A percentile compares a stretch with the other conserved stretches of the same genome.
phyloP scores from a whole-genome alignment of 2,329 filamentous ascomycete genomes.

The Phialemonium atrogriseum region DNA sequence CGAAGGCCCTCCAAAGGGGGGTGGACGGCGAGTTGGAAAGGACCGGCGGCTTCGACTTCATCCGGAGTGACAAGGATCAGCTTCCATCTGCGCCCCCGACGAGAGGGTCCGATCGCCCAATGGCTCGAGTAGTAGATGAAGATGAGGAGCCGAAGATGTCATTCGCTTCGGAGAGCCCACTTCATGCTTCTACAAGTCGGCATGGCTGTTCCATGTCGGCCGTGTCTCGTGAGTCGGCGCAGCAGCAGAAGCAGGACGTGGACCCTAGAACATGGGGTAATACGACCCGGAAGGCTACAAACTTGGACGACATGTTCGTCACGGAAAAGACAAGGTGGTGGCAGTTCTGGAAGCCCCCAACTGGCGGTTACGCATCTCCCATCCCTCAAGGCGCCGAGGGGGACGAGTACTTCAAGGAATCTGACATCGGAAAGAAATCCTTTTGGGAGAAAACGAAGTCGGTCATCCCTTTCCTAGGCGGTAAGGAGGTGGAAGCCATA shows the following conservation, averaged over 20 bases:
- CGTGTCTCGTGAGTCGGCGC: conserved; percentile 30
- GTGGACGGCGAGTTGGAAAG: conserved; percentile 45
- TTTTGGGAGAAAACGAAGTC: conserved; percentile 42
- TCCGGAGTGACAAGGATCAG: conserved; percentile 11
- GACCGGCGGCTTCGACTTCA: conserved; percentile 44
- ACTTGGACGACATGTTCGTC: conserved; percentile 40
- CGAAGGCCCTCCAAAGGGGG: conserved; percentile 37
- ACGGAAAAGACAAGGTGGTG: conserved; percentile 43
- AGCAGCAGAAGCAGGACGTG: conserved; percentile 13
- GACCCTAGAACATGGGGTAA: conserved; percentile 31
- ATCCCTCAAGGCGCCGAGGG: conserved; percentile 48
- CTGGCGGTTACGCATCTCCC: conserved; percentile 52
- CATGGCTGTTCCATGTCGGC: conserved; percentile 27
- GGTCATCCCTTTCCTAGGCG: conserved; percentile 39
- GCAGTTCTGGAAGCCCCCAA: conserved; percentile 57
- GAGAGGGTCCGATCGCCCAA: conserved; percentile 19
- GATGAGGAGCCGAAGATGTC: conserved; percentile 26
- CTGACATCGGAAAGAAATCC: conserved; percentile 34
- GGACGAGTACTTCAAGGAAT: conserved; percentile 28
- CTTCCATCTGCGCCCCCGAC: conserved; percentile 13
- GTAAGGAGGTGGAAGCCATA: conserved; percentile 29
- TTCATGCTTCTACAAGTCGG: conserved; percentile 13
- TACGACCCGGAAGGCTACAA: conserved; percentile 41
- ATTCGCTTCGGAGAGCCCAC: conserved; percentile 19
- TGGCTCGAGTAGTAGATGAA: conserved; percentile 22